These are phyloP conservation scores for Theileria luwenshuni DNA, from an alignment of 169 alveolate species.

Conservation along the genomic window DNA sequence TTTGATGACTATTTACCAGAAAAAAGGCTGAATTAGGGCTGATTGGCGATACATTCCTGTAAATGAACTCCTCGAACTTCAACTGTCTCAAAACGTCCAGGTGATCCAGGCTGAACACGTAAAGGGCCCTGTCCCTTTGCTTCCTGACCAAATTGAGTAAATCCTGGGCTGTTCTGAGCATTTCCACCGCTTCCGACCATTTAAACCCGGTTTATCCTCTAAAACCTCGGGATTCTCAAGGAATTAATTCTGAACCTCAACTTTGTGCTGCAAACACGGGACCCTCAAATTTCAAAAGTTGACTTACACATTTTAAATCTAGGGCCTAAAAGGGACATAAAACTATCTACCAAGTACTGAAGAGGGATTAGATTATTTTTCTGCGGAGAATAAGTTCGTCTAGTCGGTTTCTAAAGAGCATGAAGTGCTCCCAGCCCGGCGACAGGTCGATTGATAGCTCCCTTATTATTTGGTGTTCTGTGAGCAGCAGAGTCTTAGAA, in stretches of 20 bases:
- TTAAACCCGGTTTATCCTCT: neutral
- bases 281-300: too few relatives aligned
- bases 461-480: conserved; percentile 81
- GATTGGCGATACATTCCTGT: conserved; percentile 51
- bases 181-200: neutral
- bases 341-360: too few relatives aligned
- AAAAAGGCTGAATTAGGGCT: conserved; percentile 27
- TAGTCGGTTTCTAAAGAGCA: conserved; percentile 79
- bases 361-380: conserved; percentile 12
- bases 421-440: conserved; percentile 87
- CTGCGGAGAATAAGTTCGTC: conserved; percentile 81
- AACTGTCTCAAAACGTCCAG: conserved; percentile 54
- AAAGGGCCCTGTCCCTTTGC: conserved; percentile 18
- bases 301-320: too few relatives aligned
- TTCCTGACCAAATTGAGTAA: neutral
- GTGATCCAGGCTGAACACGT: conserved; percentile 42
- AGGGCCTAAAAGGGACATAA: too few relatives aligned
- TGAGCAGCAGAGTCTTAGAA: conserved; percentile 73
- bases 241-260: too few relatives aligned
- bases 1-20: conserved; percentile 27
- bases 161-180: neutral
- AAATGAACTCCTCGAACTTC: conserved; percentile 64
- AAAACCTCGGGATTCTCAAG: neutral
- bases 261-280: too few relatives aligned
- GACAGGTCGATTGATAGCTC: conserved; percentile 79